Evolutionary conservation across 371 early-diverging fungal species (phyloP), one percentile per base, ranked within the genome.

Genomic region (Apophysomyces variabilis): DNA sequence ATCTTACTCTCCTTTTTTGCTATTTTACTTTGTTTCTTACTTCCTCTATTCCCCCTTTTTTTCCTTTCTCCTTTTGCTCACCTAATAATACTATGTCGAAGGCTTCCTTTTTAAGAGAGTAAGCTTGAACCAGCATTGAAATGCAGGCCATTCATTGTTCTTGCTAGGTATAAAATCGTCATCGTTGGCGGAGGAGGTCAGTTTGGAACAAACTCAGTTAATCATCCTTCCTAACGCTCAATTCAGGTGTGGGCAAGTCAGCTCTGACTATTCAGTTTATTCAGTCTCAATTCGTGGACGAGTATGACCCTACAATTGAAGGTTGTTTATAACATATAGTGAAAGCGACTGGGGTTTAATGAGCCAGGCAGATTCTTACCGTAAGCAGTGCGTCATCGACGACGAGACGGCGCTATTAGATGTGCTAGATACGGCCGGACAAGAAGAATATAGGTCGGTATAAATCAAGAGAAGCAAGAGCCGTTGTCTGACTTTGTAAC

Each of bases 241-340:
- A 21, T 65, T 8, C 50, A 89, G 88, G 87, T 75, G 92, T 91
- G 62, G 91, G 89, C 58, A 90, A 95, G 82, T 93, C 94, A 35
- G 95, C 96, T 58, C 76, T 96, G 21, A 94, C 96, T 13, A 94
- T 95, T 54, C 93, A 93, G 71, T 95, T 95, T 74, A 93, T 95
- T 56, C 94, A 93, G 77, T 89, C 90, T 9, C 91, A 92, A 61
- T 96, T 96, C 71, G 92, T 93, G 32, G 94, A 96, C 68, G 95
- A 95, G 65, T 95, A 96, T 71, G 97, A 95, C 74, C 96, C 96
- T 38, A 96, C 96, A 6, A 95, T 96, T 58, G 96, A 96, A 81
- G 90, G 90, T 88, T 77, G 47, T 57, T 47, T 16, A 43, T 39
- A 41, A 50, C 11, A 14, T 32, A n/a, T 16, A 41, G 41, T 38